Percentiles rank a stretch among this genome's conserved stretches.
These are phyloP conservation scores for Aphanomyces stellatus DNA, from an alignment of 352 stramenopile species.

Conservation along the genomic window DNA sequence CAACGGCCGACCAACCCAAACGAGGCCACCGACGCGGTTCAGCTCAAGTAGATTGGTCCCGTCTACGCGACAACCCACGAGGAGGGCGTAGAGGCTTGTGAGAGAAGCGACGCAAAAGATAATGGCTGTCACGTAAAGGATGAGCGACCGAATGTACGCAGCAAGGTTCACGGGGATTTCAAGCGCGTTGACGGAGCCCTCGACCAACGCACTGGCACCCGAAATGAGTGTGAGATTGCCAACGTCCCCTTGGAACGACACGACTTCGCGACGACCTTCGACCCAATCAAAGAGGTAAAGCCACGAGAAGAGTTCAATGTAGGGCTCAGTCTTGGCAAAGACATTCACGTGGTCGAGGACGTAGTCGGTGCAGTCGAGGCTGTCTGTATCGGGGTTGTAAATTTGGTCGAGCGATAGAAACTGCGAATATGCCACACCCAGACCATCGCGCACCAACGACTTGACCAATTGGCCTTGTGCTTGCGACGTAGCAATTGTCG, in stretches of 20 bases:
- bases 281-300: constrained; percentile 3
- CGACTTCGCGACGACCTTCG: not conserved
- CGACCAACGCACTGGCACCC: too few species aligned
- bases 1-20: not conserved
- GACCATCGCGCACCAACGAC: too few species aligned
- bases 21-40: not conserved
- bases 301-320: too few species aligned
- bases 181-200: not conserved
- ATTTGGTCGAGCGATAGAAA: too few species aligned
- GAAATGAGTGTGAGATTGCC: not conserved
- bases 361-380: too few species aligned
- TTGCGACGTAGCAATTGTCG: too few species aligned
- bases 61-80: not conserved
- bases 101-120: not conserved
- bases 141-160: not conserved
- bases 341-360: too few species aligned
- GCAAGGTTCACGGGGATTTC: constrained; percentile 2
- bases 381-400: too few species aligned
- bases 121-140: not conserved
- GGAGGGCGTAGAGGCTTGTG: not conserved
- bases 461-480: too few species aligned
- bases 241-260: not conserved
- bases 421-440: too few species aligned
- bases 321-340: too few species aligned
- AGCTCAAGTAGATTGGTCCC: not conserved